Evolutionary conservation across 257 asterid species (phyloP), one percentile per base, ranked within the genome.

Genomic region (Capsicum pubescens): DNA sequence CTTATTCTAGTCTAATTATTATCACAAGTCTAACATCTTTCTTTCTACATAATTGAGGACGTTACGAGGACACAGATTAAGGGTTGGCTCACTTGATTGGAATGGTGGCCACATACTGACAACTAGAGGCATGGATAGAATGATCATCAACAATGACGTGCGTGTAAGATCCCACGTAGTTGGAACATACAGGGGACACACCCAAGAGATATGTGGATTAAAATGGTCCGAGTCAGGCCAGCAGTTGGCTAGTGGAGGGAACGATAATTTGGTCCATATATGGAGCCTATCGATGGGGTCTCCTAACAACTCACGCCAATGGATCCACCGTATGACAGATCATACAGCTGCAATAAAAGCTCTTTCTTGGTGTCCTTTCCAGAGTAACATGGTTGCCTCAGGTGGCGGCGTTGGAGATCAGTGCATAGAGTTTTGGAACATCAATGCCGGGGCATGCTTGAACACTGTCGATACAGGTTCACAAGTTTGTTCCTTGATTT

Each of bases 321-420:
- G 95, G 94, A 91, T 93, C 63, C 99, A 94, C 92, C 89, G 98
- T 91, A 90, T 95, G 3, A 97, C 92, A 87, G 97, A 95, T 15
- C 98, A 95, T 63, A 92, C 93, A 0, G 95, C 97, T 66, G 99
- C 98, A 9, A 97, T 95, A 16, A 95, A 94, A 82, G 99, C 99
- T 13, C 97, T 95, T 7, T 97, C 99, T 4, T 95, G 98, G 99
- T 95, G 99, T 87, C 98, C 99, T 8, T 95, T 94, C 85, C 99
- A 95, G 87, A 92, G 91, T 16, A 95, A 95, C 57, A 85, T 95
- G 67, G 83, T 95, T 81, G 98, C 98, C 46, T 90, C 98, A 0
- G 99, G 99, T 54, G 98, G 97, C 55, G 98, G 98, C 13, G 91
- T 92, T 2, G 95, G 95, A 3, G 99, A 95, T 60, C 87, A 91